Evolutionary conservation across 164 flowering plant species (phyloP).

Genomic region (Aristolochia fimbriata): DNA sequence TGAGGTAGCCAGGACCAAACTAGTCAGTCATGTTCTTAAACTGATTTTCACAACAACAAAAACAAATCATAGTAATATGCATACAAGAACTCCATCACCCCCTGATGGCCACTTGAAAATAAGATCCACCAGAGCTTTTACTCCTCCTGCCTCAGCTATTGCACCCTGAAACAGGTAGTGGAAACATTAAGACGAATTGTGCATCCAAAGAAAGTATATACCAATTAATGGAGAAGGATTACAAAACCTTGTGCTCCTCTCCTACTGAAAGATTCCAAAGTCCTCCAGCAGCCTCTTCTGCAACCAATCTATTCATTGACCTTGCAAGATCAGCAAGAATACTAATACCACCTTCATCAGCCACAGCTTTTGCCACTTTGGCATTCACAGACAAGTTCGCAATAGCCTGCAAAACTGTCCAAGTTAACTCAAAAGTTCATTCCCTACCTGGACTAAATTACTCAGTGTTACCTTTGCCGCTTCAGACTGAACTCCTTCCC

Average conservation of each 20-base stretch:
- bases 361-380: slow-evolving; percentile 92
- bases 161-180: slow-evolving; percentile 44
- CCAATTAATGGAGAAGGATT: background rate
- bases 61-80: slow-evolving; percentile 9
- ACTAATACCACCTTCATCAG: slow-evolving; percentile 87
- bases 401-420: slow-evolving; percentile 46
- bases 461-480: slow-evolving; percentile 67
- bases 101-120: slow-evolving; percentile 88
- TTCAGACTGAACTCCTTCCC: slow-evolving; percentile 95
- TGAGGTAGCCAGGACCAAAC: slow-evolving; percentile 11
- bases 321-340: slow-evolving; percentile 79
- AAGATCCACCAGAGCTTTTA: slow-evolving; percentile 88
- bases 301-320: slow-evolving; percentile 93
- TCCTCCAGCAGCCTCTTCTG: slow-evolving; percentile 99
- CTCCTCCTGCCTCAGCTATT: slow-evolving; percentile 94
- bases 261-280: slow-evolving; percentile 98
- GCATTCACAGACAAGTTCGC: slow-evolving; percentile 94
- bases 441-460: background rate
- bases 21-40: background rate
- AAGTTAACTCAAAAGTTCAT: background rate
- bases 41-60: background rate
- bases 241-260: slow-evolving; percentile 95
- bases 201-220: background rate
- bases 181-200: background rate
- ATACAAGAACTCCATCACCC: slow-evolving; percentile 92